Evolutionary conservation across 768 basidiomycete genomes (phyloP), one percentile per base, ranked within the genome.

Genomic region (Amanita subjunquillea): DNA sequence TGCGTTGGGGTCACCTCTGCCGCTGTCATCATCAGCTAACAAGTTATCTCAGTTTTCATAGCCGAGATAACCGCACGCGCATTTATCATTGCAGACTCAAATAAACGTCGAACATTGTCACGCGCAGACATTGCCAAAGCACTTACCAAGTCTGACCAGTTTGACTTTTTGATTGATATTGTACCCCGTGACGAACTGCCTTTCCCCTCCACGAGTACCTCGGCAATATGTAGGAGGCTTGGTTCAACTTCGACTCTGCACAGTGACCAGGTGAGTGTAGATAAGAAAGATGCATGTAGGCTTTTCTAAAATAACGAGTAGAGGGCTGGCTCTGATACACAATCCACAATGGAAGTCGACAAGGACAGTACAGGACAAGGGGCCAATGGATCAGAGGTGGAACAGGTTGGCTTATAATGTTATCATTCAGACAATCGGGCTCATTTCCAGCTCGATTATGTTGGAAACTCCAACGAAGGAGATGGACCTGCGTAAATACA

Each of bases 141-240:
- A 0, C 76, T 96, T 55, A 80, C 82, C 60, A 91, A 92, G 67
- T 88, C 87, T 3, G 95, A 97, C 70, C 92, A 94, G 65, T 97
- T 97, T 61, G 95, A 97, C 70, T 98, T 98, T 63, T 73, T 98
- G 54, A 95, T 97, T 64, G 95, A 97, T 67, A 91, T 96, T 54
- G 85, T 95, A 1, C 94, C 94, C 0, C 73, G 93, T 40, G 94
- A 95, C 54, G 88, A 91, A 54, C 64, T 72, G 7, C 65, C 64
- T 2, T 73, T 73, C 52, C 65, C 65, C 7, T 59, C 60, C 42
- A 36, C 9, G 44, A 56, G 32, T 23, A 57, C 6, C 39, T 59
- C 6, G 53, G 40, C 30, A 8, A 43, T 43, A 29, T 43, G 38
- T 15, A 50, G 32, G 25, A 50, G 42, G 23, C 17, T 42, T 23